A percentile compares a stretch with the other conserved stretches of the same genome.
Evolutionary conservation across 177 flowering plant genomes (phyloP).

Genomic region (Tripterygium wilfordii): DNA sequence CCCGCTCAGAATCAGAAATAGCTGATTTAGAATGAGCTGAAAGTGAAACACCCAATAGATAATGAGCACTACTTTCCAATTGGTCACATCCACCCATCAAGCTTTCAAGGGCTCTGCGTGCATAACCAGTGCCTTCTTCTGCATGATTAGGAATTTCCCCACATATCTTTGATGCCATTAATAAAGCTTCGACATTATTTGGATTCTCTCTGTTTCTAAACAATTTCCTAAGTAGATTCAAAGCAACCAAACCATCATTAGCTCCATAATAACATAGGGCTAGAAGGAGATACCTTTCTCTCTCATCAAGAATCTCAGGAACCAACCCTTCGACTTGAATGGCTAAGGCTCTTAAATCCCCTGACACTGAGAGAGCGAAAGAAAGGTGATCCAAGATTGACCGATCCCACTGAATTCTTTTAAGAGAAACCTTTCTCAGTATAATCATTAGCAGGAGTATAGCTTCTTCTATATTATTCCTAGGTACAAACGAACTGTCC

Average conservation of each 20-base stretch:
- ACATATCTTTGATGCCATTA: conserved; percentile 80
- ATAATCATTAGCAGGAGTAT: conserved; percentile 67
- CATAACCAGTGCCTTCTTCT: conserved; percentile 61
- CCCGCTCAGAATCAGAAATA: conserved; percentile 51
- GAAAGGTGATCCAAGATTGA: conserved; percentile 78
- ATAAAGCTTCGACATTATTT: conserved; percentile 33
- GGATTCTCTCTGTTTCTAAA: conserved; percentile 45
- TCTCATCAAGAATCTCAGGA: conserved; percentile 53
- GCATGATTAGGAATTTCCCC: conserved; percentile 26
- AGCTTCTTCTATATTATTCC: conserved; percentile 86
- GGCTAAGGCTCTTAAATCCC: conserved; percentile 51
- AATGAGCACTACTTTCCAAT: conserved; percentile 41
- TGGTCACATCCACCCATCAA: conserved; percentile 33
- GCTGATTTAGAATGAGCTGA: conserved; percentile 43
- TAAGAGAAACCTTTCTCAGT: conserved; percentile 43
- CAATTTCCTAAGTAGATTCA: conserved; percentile 65
- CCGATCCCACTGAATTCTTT: conserved; percentile 71
- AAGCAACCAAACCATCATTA: conserved; percentile 53
- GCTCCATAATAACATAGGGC: conserved; percentile 82
- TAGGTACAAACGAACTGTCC: conserved; percentile 78
- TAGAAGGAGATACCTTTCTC: conserved; percentile 45
- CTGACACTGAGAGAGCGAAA: conserved; percentile 72
- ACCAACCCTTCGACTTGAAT: conserved; percentile 60
- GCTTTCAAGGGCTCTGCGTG: conserved; percentile 34
- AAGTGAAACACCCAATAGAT: conserved; percentile 54